These are phyloP conservation scores for Mucor plumbeus DNA, from an alignment of 371 early-diverging fungal genomes.

Conservation along the genomic window DNA sequence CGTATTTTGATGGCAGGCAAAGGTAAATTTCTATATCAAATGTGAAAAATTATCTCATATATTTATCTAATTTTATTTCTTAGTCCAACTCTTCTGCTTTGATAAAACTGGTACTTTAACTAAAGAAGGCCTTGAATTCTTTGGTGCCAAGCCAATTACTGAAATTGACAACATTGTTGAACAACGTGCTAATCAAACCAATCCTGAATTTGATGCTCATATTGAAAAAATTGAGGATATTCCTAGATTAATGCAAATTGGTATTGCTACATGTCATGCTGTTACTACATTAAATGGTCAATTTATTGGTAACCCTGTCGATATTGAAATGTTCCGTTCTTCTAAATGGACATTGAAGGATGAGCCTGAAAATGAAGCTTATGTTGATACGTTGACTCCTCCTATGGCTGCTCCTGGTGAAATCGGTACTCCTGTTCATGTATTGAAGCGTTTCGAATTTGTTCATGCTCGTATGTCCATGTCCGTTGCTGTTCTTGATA, in stretches of 20 bases:
- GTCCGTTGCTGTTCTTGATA: constrained; percentile 78
- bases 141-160: constrained; percentile 48
- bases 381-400: constrained; percentile 52
- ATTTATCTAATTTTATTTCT: too few relatives aligned
- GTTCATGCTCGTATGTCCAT: constrained; percentile 84
- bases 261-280: constrained; percentile 84
- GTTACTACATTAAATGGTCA: constrained; percentile 75
- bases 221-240: constrained; percentile 39
- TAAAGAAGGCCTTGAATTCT: constrained; percentile 67
- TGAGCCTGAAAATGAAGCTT: constrained; percentile 24
- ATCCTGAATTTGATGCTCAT: constrained; percentile 33
- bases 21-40: constrained; percentile 15
- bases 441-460: constrained; percentile 85
- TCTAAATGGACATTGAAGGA: constrained; percentile 57
- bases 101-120: constrained; percentile 70
- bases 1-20: constrained; percentile 94
- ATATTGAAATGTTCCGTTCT: constrained; percentile 90
- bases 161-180: constrained; percentile 40
- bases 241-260: constrained; percentile 58
- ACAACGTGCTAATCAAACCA: constrained; percentile 14
- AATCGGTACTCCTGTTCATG: constrained; percentile 39
- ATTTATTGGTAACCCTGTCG: constrained; percentile 84
- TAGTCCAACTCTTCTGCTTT: constrained; percentile 91
- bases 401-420: constrained; percentile 29
- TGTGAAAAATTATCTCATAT: neutral